Base-by-base conservation (phyloP, 1,139 yeast genomes). In the Eremothecium gossypii region DNA sequence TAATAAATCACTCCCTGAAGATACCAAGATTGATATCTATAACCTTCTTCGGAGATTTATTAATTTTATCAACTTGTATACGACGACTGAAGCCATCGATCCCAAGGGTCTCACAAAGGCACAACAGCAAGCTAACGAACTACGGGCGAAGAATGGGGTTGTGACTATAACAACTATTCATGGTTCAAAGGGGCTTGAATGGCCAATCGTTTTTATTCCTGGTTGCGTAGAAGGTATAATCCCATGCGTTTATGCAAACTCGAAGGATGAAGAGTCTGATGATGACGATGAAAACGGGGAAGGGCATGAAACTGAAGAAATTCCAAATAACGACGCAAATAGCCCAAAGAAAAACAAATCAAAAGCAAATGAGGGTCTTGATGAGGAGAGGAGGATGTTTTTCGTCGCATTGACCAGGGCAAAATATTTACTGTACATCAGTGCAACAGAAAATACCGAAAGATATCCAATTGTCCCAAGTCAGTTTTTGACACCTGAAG, bases 381-480 rank as follows among this genome's bases (percentile, higher is more conserved):
- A 80, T 50, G 96, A 89, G 60, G 96, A 86, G 55, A 66, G 95
- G 43, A 65, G 97, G 40, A 75, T 93, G 54, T 72, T 87, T 49
- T 91, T 85, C 57, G 97, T 91, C 7, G 95, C 96, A 0, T 67
- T 82, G 37, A 87, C 96, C 0, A 69, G 98, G 49, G 94, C 96
- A 0, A 81, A 83, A 58, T 61, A 57, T 11, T 48, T 69, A n/a
- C 48, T 71, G 7, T 70, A 66, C 47, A 49, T 71, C 8, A 55
- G 66, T 2, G 54, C 61, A 1, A 50, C 49, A 8, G 47, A 44
- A 12, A 48, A 46, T n/a, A 54, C 51, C 7, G 53, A 46, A 8
- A 50, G 48, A 17, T 49, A 46, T 31, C 50, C 55, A 4, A 49
- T 54, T 13, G 48, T 49, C 3, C 57, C 60, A 3, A 60, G 64